Conservation (phyloP, 2,329 filamentous ascomycete species). For the Dactylellina cionopaga region DNA sequence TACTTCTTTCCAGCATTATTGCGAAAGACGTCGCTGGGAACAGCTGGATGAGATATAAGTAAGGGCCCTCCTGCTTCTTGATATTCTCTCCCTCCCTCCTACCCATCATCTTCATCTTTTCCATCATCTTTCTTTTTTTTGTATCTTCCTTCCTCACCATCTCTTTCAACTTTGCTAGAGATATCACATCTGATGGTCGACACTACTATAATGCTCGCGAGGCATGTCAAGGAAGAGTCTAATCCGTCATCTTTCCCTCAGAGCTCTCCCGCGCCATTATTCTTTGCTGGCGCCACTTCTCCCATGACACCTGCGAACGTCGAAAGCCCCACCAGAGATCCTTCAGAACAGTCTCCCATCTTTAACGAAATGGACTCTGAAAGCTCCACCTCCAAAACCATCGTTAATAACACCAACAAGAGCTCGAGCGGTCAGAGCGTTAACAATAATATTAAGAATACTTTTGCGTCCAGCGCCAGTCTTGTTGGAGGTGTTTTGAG, state of each 20-base stretch:
- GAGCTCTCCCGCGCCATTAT: not conserved
- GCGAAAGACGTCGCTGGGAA: not conserved
- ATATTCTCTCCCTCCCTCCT: not conserved
- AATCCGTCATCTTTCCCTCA: not conserved
- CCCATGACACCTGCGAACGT: constrained; percentile 4
- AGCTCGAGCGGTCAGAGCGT: not conserved
- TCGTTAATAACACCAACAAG: constrained; percentile 4
- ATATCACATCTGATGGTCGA: no score
- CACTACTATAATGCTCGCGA: not conserved
- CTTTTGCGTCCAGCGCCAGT: not conserved
- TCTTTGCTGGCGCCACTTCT: constrained; percentile 16
- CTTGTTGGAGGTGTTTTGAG: not conserved
- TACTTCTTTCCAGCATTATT: constrained; percentile 1
- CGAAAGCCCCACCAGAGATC: not conserved
- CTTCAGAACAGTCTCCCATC: not conserved
- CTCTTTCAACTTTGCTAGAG: not conserved
- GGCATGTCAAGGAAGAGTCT: constrained; percentile 22
- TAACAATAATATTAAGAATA: not conserved
- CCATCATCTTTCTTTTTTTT: not conserved
- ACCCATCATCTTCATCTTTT: no score
- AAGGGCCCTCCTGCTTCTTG: not conserved
- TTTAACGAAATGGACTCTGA: constrained; percentile 18
- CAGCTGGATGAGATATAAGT: constrained; percentile 35
- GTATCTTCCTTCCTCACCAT: not conserved
- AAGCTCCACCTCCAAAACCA: not conserved